Conservation (phyloP, 768 basidiomycete genomes). For the Boletus rex-veris region DNA sequence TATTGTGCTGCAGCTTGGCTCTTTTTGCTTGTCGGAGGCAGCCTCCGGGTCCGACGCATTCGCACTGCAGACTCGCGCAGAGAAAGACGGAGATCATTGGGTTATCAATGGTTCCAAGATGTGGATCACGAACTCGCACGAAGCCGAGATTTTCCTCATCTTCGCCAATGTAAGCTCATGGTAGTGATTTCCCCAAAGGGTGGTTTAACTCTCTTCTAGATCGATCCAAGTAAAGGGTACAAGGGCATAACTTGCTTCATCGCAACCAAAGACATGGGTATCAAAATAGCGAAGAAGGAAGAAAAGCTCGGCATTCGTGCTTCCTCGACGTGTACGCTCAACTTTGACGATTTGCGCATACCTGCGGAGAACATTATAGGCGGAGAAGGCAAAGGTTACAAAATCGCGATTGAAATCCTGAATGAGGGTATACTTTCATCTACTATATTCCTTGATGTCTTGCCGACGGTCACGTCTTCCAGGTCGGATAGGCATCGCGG, state of each 20-base stretch:
- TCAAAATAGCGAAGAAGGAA: constrained; percentile 98
- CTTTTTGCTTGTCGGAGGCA: constrained; percentile 92
- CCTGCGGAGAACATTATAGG: constrained; percentile 89
- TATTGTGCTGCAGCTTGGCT: constrained; percentile 65
- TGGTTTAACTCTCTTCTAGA: constrained; percentile 34
- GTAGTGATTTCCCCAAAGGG: background rate
- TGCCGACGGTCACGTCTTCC: background rate
- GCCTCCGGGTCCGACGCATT: constrained; percentile 97
- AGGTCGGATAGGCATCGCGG: constrained; percentile 95
- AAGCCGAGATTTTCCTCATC: constrained; percentile 88
- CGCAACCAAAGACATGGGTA: constrained; percentile 93
- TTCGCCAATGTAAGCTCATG: constrained; percentile 82
- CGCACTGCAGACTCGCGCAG: constrained; percentile 90
- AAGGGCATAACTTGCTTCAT: constrained; percentile 99
- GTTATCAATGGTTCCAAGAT: constrained; percentile 96
- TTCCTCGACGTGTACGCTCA: constrained; percentile 90
- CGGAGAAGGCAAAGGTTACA: constrained; percentile 89
- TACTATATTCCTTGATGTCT: background rate
- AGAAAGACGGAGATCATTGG: constrained; percentile 81
- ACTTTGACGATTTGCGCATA: constrained; percentile 89
- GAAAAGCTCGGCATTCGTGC: constrained; percentile 97
- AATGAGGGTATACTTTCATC: constrained; percentile 65
- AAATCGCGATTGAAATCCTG: constrained; percentile 93
- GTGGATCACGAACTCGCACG: constrained; percentile 97
- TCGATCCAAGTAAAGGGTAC: constrained; percentile 91